These are phyloP conservation scores for Aaosphaeria arxii DNA, from an alignment of 2,329 filamentous ascomycete genomes.

Conservation along the genomic window DNA sequence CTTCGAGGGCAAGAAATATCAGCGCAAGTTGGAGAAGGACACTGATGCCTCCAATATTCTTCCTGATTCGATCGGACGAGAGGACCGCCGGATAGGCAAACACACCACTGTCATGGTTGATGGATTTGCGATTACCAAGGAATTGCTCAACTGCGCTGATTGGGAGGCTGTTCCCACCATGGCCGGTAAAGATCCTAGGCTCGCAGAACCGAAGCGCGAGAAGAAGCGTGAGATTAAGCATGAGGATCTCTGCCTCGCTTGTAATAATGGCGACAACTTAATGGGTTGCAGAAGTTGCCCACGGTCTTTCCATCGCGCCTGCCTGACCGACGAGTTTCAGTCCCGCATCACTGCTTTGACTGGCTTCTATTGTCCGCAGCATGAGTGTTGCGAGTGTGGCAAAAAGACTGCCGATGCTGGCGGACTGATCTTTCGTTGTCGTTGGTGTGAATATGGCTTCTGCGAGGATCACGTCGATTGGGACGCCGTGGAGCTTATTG, in stretches of 20 bases:
- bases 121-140: conserved; percentile 56
- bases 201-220: conserved; percentile 48
- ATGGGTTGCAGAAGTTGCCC: conserved; percentile 53
- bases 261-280: conserved; percentile 45
- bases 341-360: conserved; percentile 41
- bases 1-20: conserved; percentile 55
- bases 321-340: conserved; percentile 43
- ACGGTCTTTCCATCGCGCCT: conserved; percentile 52
- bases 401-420: conserved; percentile 51
- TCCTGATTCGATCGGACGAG: conserved; percentile 38
- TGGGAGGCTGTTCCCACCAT: conserved; percentile 59
- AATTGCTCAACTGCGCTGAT: conserved; percentile 50
- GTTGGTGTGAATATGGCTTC: conserved; percentile 54
- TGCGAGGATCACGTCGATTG: conserved; percentile 61
- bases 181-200: conserved; percentile 53
- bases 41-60: conserved; percentile 36
- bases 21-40: conserved; percentile 31
- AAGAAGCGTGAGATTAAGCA: conserved; percentile 48
- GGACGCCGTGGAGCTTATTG: conserved; percentile 49
- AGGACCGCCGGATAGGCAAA: conserved; percentile 54
- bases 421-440: conserved; percentile 52
- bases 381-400: conserved; percentile 53
- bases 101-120: conserved; percentile 57
- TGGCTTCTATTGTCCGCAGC: conserved; percentile 56
- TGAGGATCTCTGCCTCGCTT: conserved; percentile 53